These are phyloP conservation scores for Schrenkiella parvula DNA, from an alignment of 345 rosid species.

Conservation along the genomic window DNA sequence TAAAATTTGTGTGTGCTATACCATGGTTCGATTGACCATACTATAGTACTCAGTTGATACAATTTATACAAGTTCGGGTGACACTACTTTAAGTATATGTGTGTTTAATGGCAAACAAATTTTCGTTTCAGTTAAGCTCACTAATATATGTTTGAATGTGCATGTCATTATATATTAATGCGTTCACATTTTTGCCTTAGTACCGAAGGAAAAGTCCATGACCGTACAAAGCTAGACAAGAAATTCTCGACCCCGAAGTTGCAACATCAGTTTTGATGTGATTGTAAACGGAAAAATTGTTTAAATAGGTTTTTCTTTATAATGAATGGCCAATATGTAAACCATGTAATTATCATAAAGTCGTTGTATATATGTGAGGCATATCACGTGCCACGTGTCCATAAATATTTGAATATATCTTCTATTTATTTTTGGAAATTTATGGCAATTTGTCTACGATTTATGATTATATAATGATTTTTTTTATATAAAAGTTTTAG, in stretches of 20 bases:
- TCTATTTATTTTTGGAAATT: not conserved
- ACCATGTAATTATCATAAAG: not conserved
- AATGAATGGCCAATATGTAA: constrained; percentile 15
- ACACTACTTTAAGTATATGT: not conserved
- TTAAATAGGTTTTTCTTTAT: constrained; percentile 1
- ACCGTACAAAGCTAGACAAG: constrained; percentile 28
- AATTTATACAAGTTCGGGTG: not conserved
- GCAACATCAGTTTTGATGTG: constrained; percentile 34
- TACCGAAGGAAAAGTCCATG: constrained; percentile 26
- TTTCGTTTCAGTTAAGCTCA: not conserved
- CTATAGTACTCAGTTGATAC: not conserved
- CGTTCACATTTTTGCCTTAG: constrained; percentile 24
- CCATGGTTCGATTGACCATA: not conserved
- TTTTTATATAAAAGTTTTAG: no score
- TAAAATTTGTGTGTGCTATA: not conserved
- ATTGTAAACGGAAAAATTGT: constrained; percentile 17
- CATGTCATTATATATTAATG: not conserved
- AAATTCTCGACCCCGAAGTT: constrained; percentile 25
- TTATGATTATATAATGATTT: not conserved
- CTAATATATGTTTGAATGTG: not conserved
- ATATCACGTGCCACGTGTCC: constrained; percentile 1
- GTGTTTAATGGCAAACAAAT: not conserved
- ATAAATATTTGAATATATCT: not conserved
- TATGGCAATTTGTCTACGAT: not conserved
- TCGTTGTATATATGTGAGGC: constrained; percentile 12